Evolutionary conservation across 2,329 filamentous ascomycete species (phyloP), one percentile per base, ranked within the genome.

Genomic region (Colletotrichum coccodes): DNA sequence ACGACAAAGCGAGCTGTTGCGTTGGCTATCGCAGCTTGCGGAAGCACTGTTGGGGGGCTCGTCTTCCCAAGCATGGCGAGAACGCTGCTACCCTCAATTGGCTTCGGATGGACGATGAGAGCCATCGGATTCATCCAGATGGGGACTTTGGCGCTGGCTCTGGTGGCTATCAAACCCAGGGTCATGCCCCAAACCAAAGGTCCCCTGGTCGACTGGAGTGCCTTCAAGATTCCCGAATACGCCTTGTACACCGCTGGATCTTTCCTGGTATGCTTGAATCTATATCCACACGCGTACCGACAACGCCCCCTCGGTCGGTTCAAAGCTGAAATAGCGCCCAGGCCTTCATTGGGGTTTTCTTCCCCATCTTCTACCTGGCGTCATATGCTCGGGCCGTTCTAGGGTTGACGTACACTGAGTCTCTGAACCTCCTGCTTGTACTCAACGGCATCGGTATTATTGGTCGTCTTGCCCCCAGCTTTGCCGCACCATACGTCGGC

Each of bases 111-210:
- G 88, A 83, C 88, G 0, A 86, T 88, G 0, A 80, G 91, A 3
- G 82, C 87, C 0, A 78, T 92, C 1, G 91, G 85, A 0, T 91
- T 92, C 72, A 83, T 93, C 30, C 96, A 96, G 76, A 84, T 89
- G 1, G 90, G 88, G 0, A 90, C 90, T 89, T 97, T 60, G 86
- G 91, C 4, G 87, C 95, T 56, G 93, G 2, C 64, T 78, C 14
- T 32, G 74, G 14, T 73, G 78, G 4, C 71, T 79, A 34, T n/a
- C n/a, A 72, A 72, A 50, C 72, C 75, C 3, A 74, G 75, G 21
- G 63, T 67, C 1, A 68, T 60, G 12, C 71, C 71, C 36, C 54
- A 57, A 26, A 67, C 80, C 64, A 73, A 71, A 30, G 73, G 87
- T 0, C 83, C 83, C 0, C 64, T 89, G 6, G 78, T 90, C 64